These are phyloP conservation scores for Euphrasia arctica DNA, from an alignment of 305 asterid genomes.

Conservation along the genomic window DNA sequence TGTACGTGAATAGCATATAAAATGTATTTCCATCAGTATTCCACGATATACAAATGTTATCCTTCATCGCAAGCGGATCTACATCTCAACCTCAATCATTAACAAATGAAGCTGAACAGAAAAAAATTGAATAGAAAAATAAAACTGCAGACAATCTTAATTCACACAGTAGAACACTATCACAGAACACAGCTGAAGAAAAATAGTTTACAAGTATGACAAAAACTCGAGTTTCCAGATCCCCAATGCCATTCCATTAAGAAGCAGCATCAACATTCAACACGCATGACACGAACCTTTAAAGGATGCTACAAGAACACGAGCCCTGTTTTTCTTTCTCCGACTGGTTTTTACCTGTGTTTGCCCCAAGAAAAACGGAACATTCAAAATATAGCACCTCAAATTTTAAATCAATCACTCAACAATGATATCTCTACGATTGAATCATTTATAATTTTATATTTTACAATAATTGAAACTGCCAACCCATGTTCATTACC, in stretches of 20 bases:
- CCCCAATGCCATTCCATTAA: not conserved
- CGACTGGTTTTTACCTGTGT: slow-evolving; percentile 8
- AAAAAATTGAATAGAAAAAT: not conserved
- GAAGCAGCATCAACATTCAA: not conserved
- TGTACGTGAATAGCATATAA: not conserved
- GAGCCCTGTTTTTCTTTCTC: slow-evolving; percentile 12
- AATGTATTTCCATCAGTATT: not conserved
- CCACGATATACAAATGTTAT: not conserved
- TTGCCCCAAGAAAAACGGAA: not conserved
- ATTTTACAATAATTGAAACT: not conserved
- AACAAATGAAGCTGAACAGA: not conserved
- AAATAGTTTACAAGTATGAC: not conserved
- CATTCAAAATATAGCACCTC: not conserved
- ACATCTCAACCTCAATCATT: not conserved
- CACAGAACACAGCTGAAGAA: slow-evolving; percentile 1
- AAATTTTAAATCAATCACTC: not conserved
- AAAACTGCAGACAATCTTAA: not conserved
- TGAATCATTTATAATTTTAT: too few relatives aligned
- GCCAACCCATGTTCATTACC: not conserved
- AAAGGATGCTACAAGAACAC: slow-evolving; percentile 7
- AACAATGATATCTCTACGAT: not conserved
- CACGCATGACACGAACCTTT: not conserved
- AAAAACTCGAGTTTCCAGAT: not conserved
- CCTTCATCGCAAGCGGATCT: not conserved
- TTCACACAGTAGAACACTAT: not conserved